Base-by-base conservation (phyloP, 371 early-diverging fungal genomes). In the Haplosporangium sp. region DNA sequence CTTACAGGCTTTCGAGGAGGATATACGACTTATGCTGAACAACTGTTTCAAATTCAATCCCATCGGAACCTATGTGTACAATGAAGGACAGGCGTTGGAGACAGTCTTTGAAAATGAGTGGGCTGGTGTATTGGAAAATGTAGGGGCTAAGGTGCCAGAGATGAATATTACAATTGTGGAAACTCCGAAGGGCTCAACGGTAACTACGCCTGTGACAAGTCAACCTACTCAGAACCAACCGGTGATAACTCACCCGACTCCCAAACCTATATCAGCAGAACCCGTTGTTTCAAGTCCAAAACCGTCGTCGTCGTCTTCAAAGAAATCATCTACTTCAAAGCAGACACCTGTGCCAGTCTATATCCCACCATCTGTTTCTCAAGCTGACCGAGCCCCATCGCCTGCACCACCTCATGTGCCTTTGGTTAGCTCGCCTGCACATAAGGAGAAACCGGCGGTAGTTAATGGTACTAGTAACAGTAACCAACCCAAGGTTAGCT, bases 31-130 rank as follows among this genome's bases (percentile, higher is more conserved):
- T 11, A 88, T 96, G 58, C 86, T 99, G 55, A 79, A 84, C 67
- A 99, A 99, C 85, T 99, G 99, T 79, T 93, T 89, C 67, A 86
- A 88, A 42, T 99, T 97, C 85, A 99, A 99, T 82, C 86, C 86
- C 4, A 84, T 91, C 0, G 94, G 91, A 9, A 88, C 95, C 0
- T 94, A 91, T 59, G 96, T 96, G 11, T 91, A 95, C 83, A 87
- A 90, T 11, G 89, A 92, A 72, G 97, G 94, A 0, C 85, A 89
- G 60, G 77, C 85, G 13, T 76, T 97, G 11, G 93, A 96, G 73
- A 77, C 83, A 1, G 83, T 88, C 13, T 93, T 95, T 61, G 88
- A 92, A 15, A 67, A 82, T 44, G 91, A 92, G 39, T 73, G 74
- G 83, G 44, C 53, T 0, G 66, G 50, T 2, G 59, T 73, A 17